Evolutionary conservation across 2,329 filamentous ascomycete genomes (phyloP), one percentile per base, ranked within the genome.

Genomic region (Diplodia scrobiculata): DNA sequence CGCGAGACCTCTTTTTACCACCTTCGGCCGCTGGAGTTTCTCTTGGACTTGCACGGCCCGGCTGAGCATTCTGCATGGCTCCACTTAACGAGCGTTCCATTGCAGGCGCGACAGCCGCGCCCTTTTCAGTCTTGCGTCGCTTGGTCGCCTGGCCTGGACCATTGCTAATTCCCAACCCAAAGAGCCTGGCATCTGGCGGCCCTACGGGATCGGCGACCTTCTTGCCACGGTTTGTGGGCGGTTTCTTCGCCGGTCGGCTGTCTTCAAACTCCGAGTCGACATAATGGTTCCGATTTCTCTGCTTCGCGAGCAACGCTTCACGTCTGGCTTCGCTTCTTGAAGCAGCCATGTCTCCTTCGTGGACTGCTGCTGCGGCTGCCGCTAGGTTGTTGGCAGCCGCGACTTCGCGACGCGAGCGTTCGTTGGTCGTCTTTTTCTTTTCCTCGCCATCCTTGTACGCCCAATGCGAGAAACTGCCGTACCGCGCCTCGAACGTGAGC

Each of bases 381-480:
- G 84, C 82, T 53, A 87, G 72, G 68, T 83, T 91, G 70, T 92
- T 91, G 47, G 87, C 87, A 25, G 90, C 86, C 11, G 89, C 90
- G 25, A 89, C 90, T 74, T 97, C 92, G 69, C 91, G 87, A 68
- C 92, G 85, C 55, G 90, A 88, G 29, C 89, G 84, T 75, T 96
- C 91, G 36, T 88, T 87, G 52, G 87, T 84, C 27, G 86, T 81
- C n/a, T 84, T 81, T 2, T 79, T 79, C 65, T 80, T 78, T 65
- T 82, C 77, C 65, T 87, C 84, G 70, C 94, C 89, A 73, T 94
- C 91, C 21, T 91, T 90, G 76, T 98, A 98, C 58, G 94, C 95
- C 95, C 95, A 99, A 77, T 99, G 95, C 63, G 87, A 91, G 67
- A 88, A 85, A 79, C 92, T 98, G 62, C 96, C 95, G 80, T 92